phyloP scores from a whole-genome alignment of 106 monocot species.

The Chionographis japonica region DNA sequence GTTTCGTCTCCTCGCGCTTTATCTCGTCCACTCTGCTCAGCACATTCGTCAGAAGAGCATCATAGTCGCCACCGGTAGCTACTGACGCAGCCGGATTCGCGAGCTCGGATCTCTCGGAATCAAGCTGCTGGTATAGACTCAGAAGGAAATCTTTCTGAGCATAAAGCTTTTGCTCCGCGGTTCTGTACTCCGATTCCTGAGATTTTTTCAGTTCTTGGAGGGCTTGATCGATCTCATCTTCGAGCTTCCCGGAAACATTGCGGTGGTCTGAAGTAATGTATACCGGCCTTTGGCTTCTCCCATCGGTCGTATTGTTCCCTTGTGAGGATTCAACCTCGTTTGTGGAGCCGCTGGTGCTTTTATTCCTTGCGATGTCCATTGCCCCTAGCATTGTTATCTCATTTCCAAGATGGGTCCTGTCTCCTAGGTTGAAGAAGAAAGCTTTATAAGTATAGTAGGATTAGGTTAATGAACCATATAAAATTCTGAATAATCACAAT shows the following conservation, averaged over 20 bases:
- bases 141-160: slow-evolving; percentile 58
- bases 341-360: background rate
- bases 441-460: background rate
- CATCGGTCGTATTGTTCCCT: background rate
- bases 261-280: slow-evolving; percentile 31
- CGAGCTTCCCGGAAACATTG: slow-evolving; percentile 34
- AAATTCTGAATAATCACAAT: too few relatives aligned
- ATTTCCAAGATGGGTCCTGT: background rate
- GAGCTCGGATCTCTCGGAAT: slow-evolving; percentile 39
- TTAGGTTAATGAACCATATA: too few relatives aligned
- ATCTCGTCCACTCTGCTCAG: slow-evolving; percentile 49
- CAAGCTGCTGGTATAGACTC: slow-evolving; percentile 50
- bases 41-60: slow-evolving; percentile 37
- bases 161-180: slow-evolving; percentile 56
- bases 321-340: background rate
- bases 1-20: slow-evolving; percentile 53
- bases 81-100: slow-evolving; percentile 14
- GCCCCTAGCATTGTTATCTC: slow-evolving; percentile 23
- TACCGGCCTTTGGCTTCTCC: background rate
- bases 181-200: slow-evolving; percentile 54
- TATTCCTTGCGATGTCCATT: slow-evolving; percentile 1
- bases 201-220: slow-evolving; percentile 46
- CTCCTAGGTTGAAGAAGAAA: background rate
- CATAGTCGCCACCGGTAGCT: slow-evolving; percentile 8
- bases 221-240: slow-evolving; percentile 47